Percentiles rank a stretch among this genome's conserved stretches.
phyloP scores from a whole-genome alignment of 352 stramenopile genomes.

The Phytophthora parvispora region DNA sequence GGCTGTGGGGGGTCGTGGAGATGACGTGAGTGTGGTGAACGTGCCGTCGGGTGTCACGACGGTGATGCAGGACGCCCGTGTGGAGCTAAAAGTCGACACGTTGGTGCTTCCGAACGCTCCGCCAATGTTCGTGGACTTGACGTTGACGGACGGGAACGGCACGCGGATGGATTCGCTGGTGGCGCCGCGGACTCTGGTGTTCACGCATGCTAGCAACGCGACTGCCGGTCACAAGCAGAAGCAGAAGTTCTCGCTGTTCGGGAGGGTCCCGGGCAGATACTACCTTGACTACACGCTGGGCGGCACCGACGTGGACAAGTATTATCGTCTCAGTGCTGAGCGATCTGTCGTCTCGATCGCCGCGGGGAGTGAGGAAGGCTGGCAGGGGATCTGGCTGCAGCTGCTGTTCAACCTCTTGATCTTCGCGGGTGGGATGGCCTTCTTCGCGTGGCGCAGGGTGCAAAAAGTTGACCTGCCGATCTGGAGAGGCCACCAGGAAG shows the following conservation, averaged over 20 bases:
- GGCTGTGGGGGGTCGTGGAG: not conserved
- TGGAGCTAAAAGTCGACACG: conserved; percentile 58
- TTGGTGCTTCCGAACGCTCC: conserved; percentile 46
- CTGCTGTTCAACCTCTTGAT: conserved; percentile 70
- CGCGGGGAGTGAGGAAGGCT: conserved; percentile 51
- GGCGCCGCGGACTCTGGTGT: conserved; percentile 46
- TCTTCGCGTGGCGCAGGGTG: conserved; percentile 74
- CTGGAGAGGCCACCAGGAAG: conserved; percentile 64
- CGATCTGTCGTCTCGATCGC: conserved; percentile 70
- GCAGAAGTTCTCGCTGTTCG: conserved; percentile 57
- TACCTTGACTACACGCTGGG: conserved; percentile 67
- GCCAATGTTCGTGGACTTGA: conserved; percentile 57
- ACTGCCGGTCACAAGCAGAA: conserved; percentile 26
- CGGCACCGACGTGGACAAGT: conserved; percentile 37
- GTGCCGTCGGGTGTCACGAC: conserved; percentile 67
- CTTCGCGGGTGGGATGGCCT: conserved; percentile 57
- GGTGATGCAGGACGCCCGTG: conserved; percentile 43
- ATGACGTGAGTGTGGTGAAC: conserved; percentile 43
- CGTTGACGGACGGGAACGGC: conserved; percentile 50
- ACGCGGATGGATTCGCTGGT: conserved; percentile 45
- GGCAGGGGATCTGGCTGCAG: conserved; percentile 77
- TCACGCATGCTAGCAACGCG: conserved; percentile 38
- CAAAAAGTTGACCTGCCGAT: conserved; percentile 67
- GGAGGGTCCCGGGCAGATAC: conserved; percentile 49
- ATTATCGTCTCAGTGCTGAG: conserved; percentile 57